Base-by-base conservation (phyloP, 176 grass and related monocot genomes). In the Juncus effusus region DNA sequence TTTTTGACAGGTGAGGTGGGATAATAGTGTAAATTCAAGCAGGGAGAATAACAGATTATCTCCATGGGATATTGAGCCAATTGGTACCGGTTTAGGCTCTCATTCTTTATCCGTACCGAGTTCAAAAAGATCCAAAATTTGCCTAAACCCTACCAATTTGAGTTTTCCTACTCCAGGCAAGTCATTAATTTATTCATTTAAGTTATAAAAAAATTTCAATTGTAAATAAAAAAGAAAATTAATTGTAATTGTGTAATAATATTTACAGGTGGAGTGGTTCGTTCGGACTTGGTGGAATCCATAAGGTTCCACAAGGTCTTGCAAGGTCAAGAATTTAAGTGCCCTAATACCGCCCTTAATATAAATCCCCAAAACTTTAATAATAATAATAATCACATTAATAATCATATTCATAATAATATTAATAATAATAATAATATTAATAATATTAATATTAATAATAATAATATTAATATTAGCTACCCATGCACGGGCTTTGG, bases 251-350 rank as follows among this genome's bases (percentile, higher is more conserved):
- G 72, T 6, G n/a, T 39, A 54, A 19, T 38, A 4, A 87, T 71
- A 70, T 7, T 69, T 89, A 65, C 42, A 99, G 94, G 86, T 84
- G 94, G 80, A 76, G 86, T 61, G 84, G 78, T 51, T 71, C 63
- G 15, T 75, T 60, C 69, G 1, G 85, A 78, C 77, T 70, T 84
- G 2, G 68, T 84, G 94, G 80, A 82, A 82, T 66, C 72, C 44
- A 72, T 70, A 82, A 66, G 35, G 59, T 89, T 82, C 83, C 80
- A 80, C 75, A 75, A 82, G 94, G 94, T 97, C 94, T 99, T 99
- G 94, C 94, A 93, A 99, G 88, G 94, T 99, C 94, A 99, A 99
- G 94, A 99, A 99, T 87, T 93, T 63, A 47, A 53, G 38, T 1
- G 55, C 69, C 53, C 69, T 72, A 58, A 51, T 4, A 47, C 1